Evolutionary conservation across 768 basidiomycete species (phyloP).

Genomic region (Tephrocybe rancida): DNA sequence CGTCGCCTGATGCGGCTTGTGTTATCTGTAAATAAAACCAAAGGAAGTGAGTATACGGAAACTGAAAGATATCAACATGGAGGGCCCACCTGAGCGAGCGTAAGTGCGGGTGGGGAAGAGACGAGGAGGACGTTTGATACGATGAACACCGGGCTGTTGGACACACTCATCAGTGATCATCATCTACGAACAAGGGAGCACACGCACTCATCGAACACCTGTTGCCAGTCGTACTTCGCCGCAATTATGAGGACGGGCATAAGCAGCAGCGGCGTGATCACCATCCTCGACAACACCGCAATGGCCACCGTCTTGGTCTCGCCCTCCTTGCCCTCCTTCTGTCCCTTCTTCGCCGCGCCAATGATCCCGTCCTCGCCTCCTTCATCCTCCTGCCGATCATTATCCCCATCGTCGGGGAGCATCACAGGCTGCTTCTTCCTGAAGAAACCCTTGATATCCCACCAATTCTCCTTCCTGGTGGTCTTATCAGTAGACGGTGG

Average conservation of each 20-base stretch:
- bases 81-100: constrained; percentile 54
- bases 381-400: constrained; percentile 3
- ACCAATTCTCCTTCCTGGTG: constrained; percentile 15
- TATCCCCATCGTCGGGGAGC: background rate
- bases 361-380: background rate
- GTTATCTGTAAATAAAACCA: constrained; percentile 55
- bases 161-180: constrained; percentile 7
- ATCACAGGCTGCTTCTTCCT: constrained; percentile 25
- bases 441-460: constrained; percentile 45
- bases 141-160: constrained; percentile 78
- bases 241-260: constrained; percentile 75
- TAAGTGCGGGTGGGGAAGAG: constrained; percentile 74
- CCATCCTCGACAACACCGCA: constrained; percentile 83
- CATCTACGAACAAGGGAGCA: background rate
- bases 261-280: constrained; percentile 77
- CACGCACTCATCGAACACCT: constrained; percentile 78
- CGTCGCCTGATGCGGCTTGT: constrained; percentile 79
- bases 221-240: constrained; percentile 57
- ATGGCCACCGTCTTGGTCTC: constrained; percentile 86
- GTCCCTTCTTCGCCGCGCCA: background rate
- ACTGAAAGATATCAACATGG: background rate
- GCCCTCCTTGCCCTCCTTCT: background rate
- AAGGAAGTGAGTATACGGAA: background rate
- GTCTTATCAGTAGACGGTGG: no score
- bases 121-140: constrained; percentile 84